Percentiles rank a stretch among this genome's conserved stretches.
Evolutionary conservation across 2,329 filamentous ascomycete genomes (phyloP).

Genomic region (Cladosporium sp.): DNA sequence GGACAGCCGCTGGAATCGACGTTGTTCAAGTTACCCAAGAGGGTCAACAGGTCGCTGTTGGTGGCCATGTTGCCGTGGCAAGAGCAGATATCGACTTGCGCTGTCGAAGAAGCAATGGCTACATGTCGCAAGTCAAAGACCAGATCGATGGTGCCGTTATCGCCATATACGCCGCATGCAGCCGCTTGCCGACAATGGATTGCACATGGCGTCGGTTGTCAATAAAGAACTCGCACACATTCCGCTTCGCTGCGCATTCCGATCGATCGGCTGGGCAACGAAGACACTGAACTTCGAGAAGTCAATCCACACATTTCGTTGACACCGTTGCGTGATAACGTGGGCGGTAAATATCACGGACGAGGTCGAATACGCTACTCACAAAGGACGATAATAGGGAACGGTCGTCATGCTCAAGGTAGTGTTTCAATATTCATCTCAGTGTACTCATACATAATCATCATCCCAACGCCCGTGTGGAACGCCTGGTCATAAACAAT

Average conservation of each 20-base stretch:
- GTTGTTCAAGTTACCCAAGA: slow-evolving; percentile 16
- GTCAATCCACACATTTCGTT: no score
- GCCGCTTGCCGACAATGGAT: neutral
- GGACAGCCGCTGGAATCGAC: slow-evolving; percentile 25
- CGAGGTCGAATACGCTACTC: no score
- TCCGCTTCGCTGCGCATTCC: neutral
- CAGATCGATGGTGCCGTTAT: no score
- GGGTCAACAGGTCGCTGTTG: slow-evolving; percentile 4
- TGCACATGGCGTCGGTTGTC: neutral
- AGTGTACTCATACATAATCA: neutral
- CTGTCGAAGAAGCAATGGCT: no score
- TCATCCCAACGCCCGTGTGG: neutral
- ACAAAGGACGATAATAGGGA: no score
- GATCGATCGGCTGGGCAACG: neutral
- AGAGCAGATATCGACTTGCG: no score
- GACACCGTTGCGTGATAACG: no score
- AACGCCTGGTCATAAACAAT: neutral
- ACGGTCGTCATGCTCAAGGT: no score
- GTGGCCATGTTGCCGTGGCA: neutral
- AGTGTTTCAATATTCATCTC: neutral
- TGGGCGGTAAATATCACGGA: no score
- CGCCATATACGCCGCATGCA: neutral
- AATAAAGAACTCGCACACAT: neutral
- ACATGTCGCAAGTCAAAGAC: no score
- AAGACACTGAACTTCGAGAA: no score